These are phyloP conservation scores for Apiospora malaysiana DNA, from an alignment of 2,329 filamentous ascomycete species.

Conservation along the genomic window DNA sequence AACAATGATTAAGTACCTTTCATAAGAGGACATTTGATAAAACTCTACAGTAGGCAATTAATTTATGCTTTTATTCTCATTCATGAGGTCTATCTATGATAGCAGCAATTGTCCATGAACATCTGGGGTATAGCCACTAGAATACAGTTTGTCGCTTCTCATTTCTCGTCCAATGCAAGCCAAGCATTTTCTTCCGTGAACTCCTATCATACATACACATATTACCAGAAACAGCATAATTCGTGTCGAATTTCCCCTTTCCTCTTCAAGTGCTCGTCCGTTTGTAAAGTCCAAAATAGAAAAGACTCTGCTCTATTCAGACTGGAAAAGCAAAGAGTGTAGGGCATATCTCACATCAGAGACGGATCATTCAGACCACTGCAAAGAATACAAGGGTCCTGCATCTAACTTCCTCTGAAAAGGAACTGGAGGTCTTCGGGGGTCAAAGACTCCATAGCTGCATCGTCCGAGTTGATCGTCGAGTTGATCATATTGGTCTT, in stretches of 20 bases:
- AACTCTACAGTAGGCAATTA: not conserved
- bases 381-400: not conserved
- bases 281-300: not conserved
- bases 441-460: constrained; percentile 88
- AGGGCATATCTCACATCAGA: too few species aligned
- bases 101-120: not conserved
- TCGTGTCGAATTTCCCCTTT: not conserved
- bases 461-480: constrained; percentile 92
- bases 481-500: constrained; percentile 98
- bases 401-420: constrained; percentile 71
- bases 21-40: too few species aligned
- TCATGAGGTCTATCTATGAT: not conserved
- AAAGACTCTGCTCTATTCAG: not conserved
- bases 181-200: not conserved
- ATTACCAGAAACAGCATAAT: not conserved
- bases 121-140: constrained; percentile 2
- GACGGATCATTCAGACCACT: too few species aligned
- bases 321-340: not conserved
- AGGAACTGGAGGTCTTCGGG: constrained; percentile 95
- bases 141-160: not conserved
- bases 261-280: not conserved
- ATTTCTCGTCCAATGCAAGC: not conserved
- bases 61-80: not conserved
- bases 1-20: too few species aligned
- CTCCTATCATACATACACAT: not conserved